Percentiles rank a stretch among this genome's conserved stretches.
Conservation (phyloP, 768 basidiomycete species). For the Mycena alexandri region DNA sequence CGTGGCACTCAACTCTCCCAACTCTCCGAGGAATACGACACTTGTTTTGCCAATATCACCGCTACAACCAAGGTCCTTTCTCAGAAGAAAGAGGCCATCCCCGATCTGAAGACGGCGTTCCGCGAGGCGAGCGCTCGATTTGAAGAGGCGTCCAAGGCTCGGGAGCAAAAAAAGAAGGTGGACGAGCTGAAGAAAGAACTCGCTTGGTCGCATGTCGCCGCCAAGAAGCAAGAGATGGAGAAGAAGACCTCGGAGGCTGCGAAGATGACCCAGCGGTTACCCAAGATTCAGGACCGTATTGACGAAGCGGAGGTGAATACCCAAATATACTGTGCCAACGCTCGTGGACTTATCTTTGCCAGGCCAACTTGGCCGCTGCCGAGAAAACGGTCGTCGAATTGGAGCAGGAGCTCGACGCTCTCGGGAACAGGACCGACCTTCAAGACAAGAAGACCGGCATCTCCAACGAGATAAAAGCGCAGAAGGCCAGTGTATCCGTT, state of each 20-base stretch:
- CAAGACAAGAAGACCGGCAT: constrained; percentile 50
- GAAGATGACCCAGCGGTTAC: constrained; percentile 49
- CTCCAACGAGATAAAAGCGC: constrained; percentile 57
- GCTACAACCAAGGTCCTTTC: constrained; percentile 74
- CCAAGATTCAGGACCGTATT: constrained; percentile 53
- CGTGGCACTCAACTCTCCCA: constrained; percentile 92
- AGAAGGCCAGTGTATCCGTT: constrained; percentile 57
- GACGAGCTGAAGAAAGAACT: constrained; percentile 83
- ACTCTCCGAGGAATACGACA: constrained; percentile 88
- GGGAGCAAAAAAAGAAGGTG: constrained; percentile 75
- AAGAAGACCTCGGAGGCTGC: constrained; percentile 53
- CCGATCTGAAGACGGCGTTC: constrained; percentile 75
- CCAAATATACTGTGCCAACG: constrained; percentile 45
- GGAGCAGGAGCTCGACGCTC: constrained; percentile 54
- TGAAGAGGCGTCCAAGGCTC: constrained; percentile 80
- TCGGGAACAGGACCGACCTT: constrained; percentile 65
- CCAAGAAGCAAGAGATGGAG: constrained; percentile 72
- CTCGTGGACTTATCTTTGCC: neutral
- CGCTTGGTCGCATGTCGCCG: constrained; percentile 88
- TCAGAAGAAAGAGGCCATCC: constrained; percentile 82
- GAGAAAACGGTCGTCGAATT: constrained; percentile 50
- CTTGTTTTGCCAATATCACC: constrained; percentile 78
- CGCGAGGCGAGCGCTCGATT: constrained; percentile 70
- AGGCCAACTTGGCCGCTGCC: constrained; percentile 22
- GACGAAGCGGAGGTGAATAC: constrained; percentile 49